Base-by-base conservation (phyloP, 2,329 filamentous ascomycete genomes). In the Basipetospora chlamydospora region DNA sequence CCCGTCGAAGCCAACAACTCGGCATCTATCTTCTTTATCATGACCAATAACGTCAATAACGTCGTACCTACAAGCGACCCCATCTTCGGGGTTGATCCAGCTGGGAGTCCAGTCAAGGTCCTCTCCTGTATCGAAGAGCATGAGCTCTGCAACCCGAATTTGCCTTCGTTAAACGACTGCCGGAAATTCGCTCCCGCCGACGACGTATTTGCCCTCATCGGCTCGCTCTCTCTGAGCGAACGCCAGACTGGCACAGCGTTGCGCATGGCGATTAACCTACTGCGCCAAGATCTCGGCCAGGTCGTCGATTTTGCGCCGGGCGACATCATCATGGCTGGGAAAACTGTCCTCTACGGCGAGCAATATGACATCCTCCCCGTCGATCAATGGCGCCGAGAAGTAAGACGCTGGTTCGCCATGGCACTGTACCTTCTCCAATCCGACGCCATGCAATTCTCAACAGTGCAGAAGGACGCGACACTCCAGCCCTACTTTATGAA, bases 21-120 rank as follows among this genome's bases (percentile, higher is more conserved):
- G 25, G 37, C 37, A 13, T 34, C 37, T 26, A 39, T 39, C 22
- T 39, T 39, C 37, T 39, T 39, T 32, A 10, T 35, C 26, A 7
- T 7, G 17, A 35, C 37, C 32, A 35, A 39, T 26, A 34, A 28
- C 20, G 30, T 39, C 21, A 31, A 26, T 7, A 35, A 35, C 21
- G 17, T 39, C 8, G 10, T 31, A 11, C 32, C 37, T 8, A 34
- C 37, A 12, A 39, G 11, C 30, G 25, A 34, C 18, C 25, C 32
- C 26, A 29, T 29, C n/a, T 29, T 29, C n/a, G 25, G 22, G 3
- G 22, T 21, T 3, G 32, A 39, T 15, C 31, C 21, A 26, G 17
- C 37, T 5, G 13, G 21, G 2, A 22, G 15, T 31, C 37, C 32
- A 2, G 37, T 39, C 33, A 35, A 20, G 12, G 20, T 35, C 26